Percentiles rank a stretch among this genome's conserved stretches.
Conservation (phyloP, 2,329 filamentous ascomycete genomes). For the Pseudogymnoascus sp. region DNA sequence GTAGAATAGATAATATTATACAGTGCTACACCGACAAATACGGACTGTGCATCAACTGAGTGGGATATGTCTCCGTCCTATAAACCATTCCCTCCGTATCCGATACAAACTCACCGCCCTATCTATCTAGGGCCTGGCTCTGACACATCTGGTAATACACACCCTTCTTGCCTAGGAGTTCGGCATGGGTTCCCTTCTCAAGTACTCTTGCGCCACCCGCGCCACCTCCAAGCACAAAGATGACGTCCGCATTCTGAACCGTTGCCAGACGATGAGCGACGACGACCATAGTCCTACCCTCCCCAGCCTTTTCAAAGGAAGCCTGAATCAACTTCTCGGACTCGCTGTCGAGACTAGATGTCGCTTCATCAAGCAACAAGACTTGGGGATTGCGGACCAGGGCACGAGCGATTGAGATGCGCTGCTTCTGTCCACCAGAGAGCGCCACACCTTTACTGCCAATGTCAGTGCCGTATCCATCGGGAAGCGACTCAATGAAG, state of each 20-base stretch:
- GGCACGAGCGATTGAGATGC: constrained; percentile 46
- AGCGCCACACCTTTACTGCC: constrained; percentile 40
- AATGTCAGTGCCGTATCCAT: constrained; percentile 40
- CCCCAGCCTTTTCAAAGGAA: constrained; percentile 56
- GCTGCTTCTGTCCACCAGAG: constrained; percentile 47
- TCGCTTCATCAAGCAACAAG: constrained; percentile 51
- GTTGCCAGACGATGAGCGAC: constrained; percentile 72
- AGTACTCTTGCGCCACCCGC: constrained; percentile 30
- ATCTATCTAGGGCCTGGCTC: constrained; percentile 14
- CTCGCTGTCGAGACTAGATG: constrained; percentile 46
- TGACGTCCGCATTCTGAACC: constrained; percentile 70
- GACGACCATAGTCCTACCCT: constrained; percentile 58
- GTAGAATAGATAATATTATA: background rate
- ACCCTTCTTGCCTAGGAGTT: constrained; percentile 35
- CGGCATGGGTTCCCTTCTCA: constrained; percentile 44
- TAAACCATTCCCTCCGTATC: background rate
- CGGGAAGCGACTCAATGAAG: constrained; percentile 43
- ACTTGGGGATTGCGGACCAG: constrained; percentile 43
- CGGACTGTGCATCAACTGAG: background rate
- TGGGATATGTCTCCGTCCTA: background rate
- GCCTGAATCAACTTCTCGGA: constrained; percentile 51
- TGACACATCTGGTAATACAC: constrained; percentile 33
- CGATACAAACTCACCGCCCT: background rate
- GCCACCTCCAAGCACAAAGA: constrained; percentile 58
- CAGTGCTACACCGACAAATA: background rate